Percentiles rank a stretch among this genome's conserved stretches.
phyloP scores from a whole-genome alignment of 768 basidiomycete species.

The Amanita phalloides region DNA sequence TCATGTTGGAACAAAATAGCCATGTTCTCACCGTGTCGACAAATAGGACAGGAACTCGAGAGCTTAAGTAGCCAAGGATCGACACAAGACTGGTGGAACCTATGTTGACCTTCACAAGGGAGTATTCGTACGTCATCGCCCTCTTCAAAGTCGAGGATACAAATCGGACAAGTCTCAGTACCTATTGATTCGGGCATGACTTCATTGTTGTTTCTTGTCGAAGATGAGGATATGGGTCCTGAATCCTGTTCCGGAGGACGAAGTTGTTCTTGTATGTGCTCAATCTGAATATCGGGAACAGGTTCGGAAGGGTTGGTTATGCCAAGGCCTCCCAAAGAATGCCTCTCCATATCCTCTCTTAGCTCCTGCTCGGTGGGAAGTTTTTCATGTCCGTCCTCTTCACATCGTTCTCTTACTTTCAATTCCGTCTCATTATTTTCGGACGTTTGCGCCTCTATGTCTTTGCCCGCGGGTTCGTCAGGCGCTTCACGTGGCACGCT shows the following conservation, averaged over 20 bases:
- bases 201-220: constrained; percentile 17
- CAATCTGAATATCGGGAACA: neutral
- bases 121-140: constrained; percentile 87
- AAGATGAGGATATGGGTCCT: neutral
- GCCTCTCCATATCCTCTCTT: neutral
- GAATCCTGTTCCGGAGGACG: neutral
- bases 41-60: constrained; percentile 86
- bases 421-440: constrained; percentile 6
- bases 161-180: constrained; percentile 88
- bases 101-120: constrained; percentile 86
- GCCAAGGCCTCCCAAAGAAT: neutral
- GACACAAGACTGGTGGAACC: constrained; percentile 84
- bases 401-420: constrained; percentile 12
- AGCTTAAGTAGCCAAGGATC: constrained; percentile 90
- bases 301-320: neutral
- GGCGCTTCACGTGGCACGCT: constrained; percentile 8
- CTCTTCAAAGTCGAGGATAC: constrained; percentile 88
- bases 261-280: neutral
- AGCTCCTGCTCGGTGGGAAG: neutral
- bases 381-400: neutral
- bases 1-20: neutral
- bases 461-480: constrained; percentile 11
- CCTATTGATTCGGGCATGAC: constrained; percentile 59
- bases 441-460: constrained; percentile 14
- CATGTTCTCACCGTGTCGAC: constrained; percentile 63